These are phyloP conservation scores for Thinopyrum elongatum DNA, from an alignment of 176 grass and related monocot genomes.

Conservation along the genomic window DNA sequence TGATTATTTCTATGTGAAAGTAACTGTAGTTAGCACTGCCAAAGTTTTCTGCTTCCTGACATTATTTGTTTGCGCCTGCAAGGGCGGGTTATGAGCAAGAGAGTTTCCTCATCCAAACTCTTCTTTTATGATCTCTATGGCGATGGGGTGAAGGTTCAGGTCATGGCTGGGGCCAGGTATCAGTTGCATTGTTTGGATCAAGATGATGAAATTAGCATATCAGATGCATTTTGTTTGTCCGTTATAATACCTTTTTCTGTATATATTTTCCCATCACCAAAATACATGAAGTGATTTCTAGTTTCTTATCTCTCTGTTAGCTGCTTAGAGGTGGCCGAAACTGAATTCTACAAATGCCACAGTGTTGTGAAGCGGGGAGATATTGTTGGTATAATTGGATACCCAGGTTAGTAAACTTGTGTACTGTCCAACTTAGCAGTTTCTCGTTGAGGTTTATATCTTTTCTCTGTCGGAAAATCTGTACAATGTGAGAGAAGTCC, in stretches of 20 bases:
- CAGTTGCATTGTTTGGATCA: not conserved
- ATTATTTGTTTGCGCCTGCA: not conserved
- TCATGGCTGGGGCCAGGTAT: conserved; percentile 65
- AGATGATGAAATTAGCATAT: not conserved
- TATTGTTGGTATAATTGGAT: conserved; percentile 58
- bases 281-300: not conserved
- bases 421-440: not conserved
- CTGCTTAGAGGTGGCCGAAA: conserved; percentile 45
- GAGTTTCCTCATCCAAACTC: conserved; percentile 62
- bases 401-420: conserved; percentile 45
- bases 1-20: not conserved
- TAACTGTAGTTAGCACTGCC: not conserved
- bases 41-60: not conserved
- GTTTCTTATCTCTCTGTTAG: conserved; percentile 14
- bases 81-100: conserved; percentile 76
- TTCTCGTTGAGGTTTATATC: not conserved
- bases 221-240: not conserved
- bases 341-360: conserved; percentile 51
- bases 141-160: conserved; percentile 56
- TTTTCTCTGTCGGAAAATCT: not conserved
- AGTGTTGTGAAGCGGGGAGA: conserved; percentile 58
- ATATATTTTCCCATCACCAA: not conserved
- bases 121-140: conserved; percentile 65
- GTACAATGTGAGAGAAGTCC: not conserved
- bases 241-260: not conserved